A percentile compares a stretch with the other conserved stretches of the same genome.
These are phyloP conservation scores for Phialophora verrucosa DNA, from an alignment of 2,329 filamentous ascomycete species.

Conservation along the genomic window DNA sequence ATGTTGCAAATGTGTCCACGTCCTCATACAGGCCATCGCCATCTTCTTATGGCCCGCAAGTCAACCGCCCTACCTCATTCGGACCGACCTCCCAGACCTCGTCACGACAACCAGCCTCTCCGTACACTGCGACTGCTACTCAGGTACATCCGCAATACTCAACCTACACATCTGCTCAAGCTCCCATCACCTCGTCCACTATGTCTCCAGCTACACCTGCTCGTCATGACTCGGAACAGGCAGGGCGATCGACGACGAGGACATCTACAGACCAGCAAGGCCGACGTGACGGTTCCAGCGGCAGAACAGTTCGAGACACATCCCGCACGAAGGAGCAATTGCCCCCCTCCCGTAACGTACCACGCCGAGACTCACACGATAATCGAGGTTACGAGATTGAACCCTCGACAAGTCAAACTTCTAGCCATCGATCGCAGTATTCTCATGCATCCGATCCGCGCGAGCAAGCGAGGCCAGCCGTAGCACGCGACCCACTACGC, in stretches of 20 bases:
- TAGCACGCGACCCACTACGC: not conserved
- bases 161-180: not conserved
- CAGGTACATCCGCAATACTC: not conserved
- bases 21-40: not conserved
- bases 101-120: not conserved
- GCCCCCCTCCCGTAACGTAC: not conserved
- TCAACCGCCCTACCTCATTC: not conserved
- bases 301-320: not conserved
- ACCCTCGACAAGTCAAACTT: not conserved
- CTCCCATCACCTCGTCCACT: not conserved
- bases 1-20: not conserved
- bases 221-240: not conserved
- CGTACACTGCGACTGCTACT: not conserved
- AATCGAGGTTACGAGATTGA: not conserved
- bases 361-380: not conserved
- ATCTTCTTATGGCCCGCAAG: not conserved
- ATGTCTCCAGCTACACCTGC: not conserved
- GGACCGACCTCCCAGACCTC: not conserved
- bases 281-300: not conserved
- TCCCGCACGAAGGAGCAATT: not conserved
- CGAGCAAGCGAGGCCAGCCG: not conserved
- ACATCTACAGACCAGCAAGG: not conserved
- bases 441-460: not conserved
- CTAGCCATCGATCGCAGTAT: not conserved
- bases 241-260: not conserved